These are phyloP conservation scores for Corymbia citriodora DNA, from an alignment of 441 rosid species.

Conservation along the genomic window DNA sequence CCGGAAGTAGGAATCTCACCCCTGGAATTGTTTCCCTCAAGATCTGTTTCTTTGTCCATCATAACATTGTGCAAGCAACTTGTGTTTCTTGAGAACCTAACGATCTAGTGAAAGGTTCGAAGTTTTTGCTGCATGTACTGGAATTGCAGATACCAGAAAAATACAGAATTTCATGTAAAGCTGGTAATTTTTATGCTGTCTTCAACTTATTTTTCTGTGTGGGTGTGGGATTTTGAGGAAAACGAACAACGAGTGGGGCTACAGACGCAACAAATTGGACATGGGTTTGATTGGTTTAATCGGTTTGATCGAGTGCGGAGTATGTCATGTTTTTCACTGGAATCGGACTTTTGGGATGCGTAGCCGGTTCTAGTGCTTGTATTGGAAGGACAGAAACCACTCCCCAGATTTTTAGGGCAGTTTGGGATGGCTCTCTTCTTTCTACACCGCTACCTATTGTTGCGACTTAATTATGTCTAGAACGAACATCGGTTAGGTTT, in stretches of 20 bases:
- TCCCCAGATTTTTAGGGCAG: not conserved
- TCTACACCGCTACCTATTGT: too few relatives aligned
- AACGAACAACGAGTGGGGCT: not conserved
- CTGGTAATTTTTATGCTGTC: not conserved
- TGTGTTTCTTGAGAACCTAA: not conserved
- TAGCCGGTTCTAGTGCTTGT: not conserved
- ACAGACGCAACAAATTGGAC: not conserved
- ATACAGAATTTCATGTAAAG: not conserved
- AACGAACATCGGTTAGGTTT: too few relatives aligned
- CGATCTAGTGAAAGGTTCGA: not conserved
- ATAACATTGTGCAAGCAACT: not conserved
- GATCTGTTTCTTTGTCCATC: not conserved
- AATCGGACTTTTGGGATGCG: not conserved
- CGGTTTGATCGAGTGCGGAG: not conserved
- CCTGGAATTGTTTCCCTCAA: not conserved
- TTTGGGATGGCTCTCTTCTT: not conserved
- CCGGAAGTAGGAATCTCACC: slow-evolving; percentile 33
- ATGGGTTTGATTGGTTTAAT: not conserved
- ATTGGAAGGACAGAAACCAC: not conserved
- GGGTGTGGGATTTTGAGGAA: not conserved
- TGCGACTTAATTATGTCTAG: too few relatives aligned
- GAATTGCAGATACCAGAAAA: not conserved
- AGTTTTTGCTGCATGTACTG: not conserved
- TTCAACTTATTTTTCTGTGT: not conserved
- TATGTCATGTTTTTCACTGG: not conserved